phyloP scores from a whole-genome alignment of 108 stramenopile species.

The Skeletonema tropicum region DNA sequence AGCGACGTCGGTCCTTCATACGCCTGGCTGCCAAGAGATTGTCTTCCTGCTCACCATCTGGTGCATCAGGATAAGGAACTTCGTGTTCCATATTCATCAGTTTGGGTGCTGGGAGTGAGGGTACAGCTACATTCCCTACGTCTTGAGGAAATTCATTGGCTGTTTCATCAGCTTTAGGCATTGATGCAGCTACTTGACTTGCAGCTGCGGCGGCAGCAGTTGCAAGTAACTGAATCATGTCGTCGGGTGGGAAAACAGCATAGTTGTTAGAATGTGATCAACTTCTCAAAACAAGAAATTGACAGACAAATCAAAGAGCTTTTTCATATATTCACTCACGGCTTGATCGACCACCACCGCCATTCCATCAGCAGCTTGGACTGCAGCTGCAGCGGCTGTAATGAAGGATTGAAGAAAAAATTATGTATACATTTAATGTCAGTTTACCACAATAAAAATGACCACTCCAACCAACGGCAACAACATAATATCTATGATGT shows the following conservation, averaged over 20 bases:
- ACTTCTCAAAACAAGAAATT: background rate
- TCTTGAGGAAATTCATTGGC: background rate
- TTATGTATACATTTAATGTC: background rate
- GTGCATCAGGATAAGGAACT: background rate
- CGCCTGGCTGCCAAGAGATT: constrained; percentile 75
- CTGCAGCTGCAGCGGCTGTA: constrained; percentile 31
- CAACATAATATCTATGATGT: background rate
- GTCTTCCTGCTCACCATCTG: constrained; percentile 53
- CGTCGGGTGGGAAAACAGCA: background rate
- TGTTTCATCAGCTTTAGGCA: background rate
- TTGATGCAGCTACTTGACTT: constrained; percentile 29
- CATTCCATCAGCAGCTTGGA: constrained; percentile 45
- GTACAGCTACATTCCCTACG: background rate
- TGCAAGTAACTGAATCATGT: constrained; percentile 34
- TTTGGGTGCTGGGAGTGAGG: constrained; percentile 14
- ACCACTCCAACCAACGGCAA: too few species aligned
- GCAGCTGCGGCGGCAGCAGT: constrained; percentile 54
- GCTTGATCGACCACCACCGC: constrained; percentile 45
- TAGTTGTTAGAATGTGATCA: background rate
- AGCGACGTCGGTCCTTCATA: constrained; percentile 82
- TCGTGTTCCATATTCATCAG: constrained; percentile 20
- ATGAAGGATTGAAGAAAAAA: background rate
- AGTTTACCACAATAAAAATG: too few species aligned
- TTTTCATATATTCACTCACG: background rate
- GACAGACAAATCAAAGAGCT: background rate